Conservation (phyloP, 225 moss, liverwort and hornwort genomes). For the Physcomitrellopsis africana region DNA sequence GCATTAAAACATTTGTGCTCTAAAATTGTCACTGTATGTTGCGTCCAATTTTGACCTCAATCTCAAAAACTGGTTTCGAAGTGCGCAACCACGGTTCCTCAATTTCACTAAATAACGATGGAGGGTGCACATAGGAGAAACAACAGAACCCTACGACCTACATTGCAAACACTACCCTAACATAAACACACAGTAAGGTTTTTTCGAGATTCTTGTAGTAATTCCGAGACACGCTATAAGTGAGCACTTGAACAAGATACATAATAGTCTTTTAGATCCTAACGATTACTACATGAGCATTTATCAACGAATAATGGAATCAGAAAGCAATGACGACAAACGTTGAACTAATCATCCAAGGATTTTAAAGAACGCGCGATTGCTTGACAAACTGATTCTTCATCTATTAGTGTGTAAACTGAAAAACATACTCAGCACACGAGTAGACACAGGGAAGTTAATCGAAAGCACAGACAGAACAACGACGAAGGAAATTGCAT, state of each 20-base stretch:
- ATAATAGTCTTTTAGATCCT: background rate
- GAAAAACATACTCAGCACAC: background rate
- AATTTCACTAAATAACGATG: constrained; percentile 15
- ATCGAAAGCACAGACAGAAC: background rate
- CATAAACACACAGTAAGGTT: background rate
- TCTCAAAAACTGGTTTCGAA: background rate
- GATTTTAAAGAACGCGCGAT: background rate
- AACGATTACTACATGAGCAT: background rate
- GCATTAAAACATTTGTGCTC: constrained; percentile 7
- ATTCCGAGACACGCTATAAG: background rate
- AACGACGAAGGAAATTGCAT: background rate
- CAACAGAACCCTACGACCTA: constrained; percentile 22
- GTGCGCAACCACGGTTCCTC: background rate
- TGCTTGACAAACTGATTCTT: background rate
- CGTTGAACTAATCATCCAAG: constrained; percentile 7
- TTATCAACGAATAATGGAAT: background rate
- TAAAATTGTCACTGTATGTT: background rate
- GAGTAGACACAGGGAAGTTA: constrained; percentile 5
- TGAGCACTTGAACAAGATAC: background rate
- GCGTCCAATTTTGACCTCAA: constrained; percentile 9
- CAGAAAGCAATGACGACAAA: background rate
- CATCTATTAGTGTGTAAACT: background rate
- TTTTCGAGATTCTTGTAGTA: background rate
- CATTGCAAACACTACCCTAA: constrained; percentile 23
- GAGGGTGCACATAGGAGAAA: constrained; percentile 2